These are phyloP conservation scores for Wallacemonas sp. DNA, from an alignment of 208 protist species.

Conservation along the genomic window DNA sequence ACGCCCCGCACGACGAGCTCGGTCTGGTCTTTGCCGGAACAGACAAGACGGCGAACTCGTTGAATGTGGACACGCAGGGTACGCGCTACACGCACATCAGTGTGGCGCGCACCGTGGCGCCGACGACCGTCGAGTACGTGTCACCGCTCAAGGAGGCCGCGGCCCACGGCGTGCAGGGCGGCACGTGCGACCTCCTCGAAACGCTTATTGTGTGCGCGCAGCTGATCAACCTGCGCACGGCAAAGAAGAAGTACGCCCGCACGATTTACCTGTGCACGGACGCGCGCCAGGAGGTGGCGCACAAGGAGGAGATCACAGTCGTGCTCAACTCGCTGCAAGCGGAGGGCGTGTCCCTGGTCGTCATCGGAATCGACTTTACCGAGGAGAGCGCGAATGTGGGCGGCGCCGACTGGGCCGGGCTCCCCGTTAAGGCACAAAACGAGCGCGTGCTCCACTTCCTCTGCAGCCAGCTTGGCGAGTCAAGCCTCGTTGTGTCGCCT, in stretches of 20 bases:
- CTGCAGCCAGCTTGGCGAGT: constrained; percentile 30
- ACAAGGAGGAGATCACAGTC: constrained; percentile 58
- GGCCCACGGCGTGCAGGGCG: background rate
- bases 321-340: constrained; percentile 45
- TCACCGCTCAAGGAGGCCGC: constrained; percentile 12
- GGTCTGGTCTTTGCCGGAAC: constrained; percentile 71
- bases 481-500: constrained; percentile 45
- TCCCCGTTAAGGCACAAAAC: constrained; percentile 53
- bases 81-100: constrained; percentile 35
- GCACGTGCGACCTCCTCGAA: constrained; percentile 77
- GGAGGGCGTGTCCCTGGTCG: constrained; percentile 65
- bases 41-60: constrained; percentile 29
- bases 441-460: constrained; percentile 61
- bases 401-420: constrained; percentile 17
- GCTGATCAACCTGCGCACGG: constrained; percentile 56
- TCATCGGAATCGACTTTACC: constrained; percentile 75
- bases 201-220: constrained; percentile 77
- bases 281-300: constrained; percentile 55
- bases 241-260: constrained; percentile 55
- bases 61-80: constrained; percentile 17
- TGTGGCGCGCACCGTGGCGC: constrained; percentile 23
- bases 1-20: constrained; percentile 61
- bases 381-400: constrained; percentile 20
- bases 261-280: constrained; percentile 90
- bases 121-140: constrained; percentile 21